A percentile compares a stretch with the other conserved stretches of the same genome.
phyloP scores from a whole-genome alignment of 2,329 filamentous ascomycete species.

The Tolypocladium guangdongense region DNA sequence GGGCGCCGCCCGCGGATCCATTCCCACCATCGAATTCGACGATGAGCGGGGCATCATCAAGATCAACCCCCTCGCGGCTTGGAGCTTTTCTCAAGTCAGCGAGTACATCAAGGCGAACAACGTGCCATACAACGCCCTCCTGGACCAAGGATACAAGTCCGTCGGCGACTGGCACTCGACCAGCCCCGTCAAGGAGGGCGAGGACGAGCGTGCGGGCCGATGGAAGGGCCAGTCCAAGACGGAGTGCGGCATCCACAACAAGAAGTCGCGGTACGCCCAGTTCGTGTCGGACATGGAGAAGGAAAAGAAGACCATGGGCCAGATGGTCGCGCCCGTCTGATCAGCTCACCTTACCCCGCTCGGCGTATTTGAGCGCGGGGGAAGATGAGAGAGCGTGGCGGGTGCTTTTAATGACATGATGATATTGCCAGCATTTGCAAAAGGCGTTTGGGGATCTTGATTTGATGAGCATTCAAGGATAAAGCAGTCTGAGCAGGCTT shows the following conservation, averaged over 20 bases:
- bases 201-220: slow-evolving; percentile 90
- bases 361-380: neutral
- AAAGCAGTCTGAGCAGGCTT: neutral
- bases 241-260: slow-evolving; percentile 98
- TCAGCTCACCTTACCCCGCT: slow-evolving; percentile 1
- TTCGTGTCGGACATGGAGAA: slow-evolving; percentile 69
- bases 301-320: slow-evolving; percentile 35
- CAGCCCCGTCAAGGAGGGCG: slow-evolving; percentile 74
- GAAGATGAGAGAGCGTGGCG: neutral
- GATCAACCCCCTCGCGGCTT: slow-evolving; percentile 94
- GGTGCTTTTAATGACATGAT: neutral
- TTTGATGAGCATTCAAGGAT: slow-evolving; percentile 11
- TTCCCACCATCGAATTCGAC: slow-evolving; percentile 88
- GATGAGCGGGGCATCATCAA: slow-evolving; percentile 83
- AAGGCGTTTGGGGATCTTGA: slow-evolving; percentile 4
- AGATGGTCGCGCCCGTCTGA: slow-evolving; percentile 16
- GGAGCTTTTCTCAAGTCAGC: slow-evolving; percentile 84
- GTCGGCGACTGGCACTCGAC: slow-evolving; percentile 98
- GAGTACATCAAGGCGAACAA: slow-evolving; percentile 75
- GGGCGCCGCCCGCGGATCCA: slow-evolving; percentile 80
- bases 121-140: slow-evolving; percentile 86
- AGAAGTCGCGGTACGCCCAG: slow-evolving; percentile 83
- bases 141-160: slow-evolving; percentile 95
- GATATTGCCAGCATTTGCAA: neutral
- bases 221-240: slow-evolving; percentile 97